Conservation (phyloP, 2,329 filamentous ascomycete species). For the Colletotrichum sansevieriae region DNA sequence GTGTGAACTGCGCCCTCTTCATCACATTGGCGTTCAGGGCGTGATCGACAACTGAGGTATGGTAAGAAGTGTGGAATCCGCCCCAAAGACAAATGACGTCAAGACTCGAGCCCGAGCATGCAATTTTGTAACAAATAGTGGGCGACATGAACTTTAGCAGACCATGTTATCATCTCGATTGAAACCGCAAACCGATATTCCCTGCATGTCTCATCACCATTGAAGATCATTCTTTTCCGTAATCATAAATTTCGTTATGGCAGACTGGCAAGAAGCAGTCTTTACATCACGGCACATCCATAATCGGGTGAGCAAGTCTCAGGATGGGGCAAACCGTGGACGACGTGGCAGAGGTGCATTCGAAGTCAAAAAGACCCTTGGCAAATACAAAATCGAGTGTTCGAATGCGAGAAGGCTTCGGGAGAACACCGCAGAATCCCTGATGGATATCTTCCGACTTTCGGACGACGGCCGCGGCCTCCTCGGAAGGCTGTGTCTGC, state of each 20-base stretch:
- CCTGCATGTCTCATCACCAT: too few species aligned
- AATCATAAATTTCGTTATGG: neutral
- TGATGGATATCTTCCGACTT: constrained; percentile 27
- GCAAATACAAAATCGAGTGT: constrained; percentile 33
- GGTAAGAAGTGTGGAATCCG: neutral
- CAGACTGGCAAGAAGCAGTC: constrained; percentile 37
- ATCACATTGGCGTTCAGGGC: neutral
- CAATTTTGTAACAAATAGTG: too few species aligned
- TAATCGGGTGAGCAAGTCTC: constrained; percentile 23
- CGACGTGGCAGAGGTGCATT: constrained; percentile 23
- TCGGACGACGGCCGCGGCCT: constrained; percentile 25
- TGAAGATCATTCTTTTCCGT: too few species aligned
- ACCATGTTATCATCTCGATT: too few species aligned
- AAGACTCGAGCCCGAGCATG: constrained; percentile 1
- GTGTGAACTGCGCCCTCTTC: neutral
- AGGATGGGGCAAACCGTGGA: neutral
- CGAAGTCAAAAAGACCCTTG: constrained; percentile 28
- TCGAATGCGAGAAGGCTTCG: neutral
- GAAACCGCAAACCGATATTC: too few species aligned
- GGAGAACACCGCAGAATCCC: neutral
- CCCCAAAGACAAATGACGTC: constrained; percentile 18
- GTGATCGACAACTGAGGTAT: too few species aligned
- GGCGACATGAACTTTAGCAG: too few species aligned
- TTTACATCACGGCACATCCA: constrained; percentile 30
- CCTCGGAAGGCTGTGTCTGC: constrained; percentile 9